Conservation (phyloP, 177 flowering plant genomes). For the Vitis hybrid region DNA sequence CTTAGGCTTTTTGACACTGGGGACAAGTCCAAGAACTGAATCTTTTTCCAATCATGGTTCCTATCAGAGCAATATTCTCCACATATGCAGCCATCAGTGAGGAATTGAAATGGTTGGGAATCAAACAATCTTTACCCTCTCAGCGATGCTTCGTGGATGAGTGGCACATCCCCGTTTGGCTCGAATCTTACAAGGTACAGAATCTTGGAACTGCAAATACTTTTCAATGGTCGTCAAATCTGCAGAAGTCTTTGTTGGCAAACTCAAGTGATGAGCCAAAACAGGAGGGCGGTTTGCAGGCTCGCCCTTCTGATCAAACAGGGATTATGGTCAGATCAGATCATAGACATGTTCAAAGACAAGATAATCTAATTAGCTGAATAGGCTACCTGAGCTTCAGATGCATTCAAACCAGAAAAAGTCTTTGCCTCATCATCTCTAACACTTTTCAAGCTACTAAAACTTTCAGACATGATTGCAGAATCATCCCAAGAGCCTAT, state of each 20-base stretch:
- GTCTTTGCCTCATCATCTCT: constrained; percentile 38
- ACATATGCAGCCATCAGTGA: not conserved
- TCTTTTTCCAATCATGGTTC: too few relatives aligned
- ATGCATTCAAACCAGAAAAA: constrained; percentile 35
- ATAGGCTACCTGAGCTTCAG: constrained; percentile 47
- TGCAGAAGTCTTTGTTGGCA: constrained; percentile 65
- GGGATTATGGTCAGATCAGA: constrained; percentile 1
- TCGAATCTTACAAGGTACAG: constrained; percentile 82
- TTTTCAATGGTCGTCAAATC: constrained; percentile 67
- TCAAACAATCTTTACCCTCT: constrained; percentile 56
- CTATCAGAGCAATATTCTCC: too few relatives aligned
- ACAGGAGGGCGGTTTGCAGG: constrained; percentile 31
- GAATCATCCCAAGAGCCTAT: constrained; percentile 72
- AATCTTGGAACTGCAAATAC: constrained; percentile 60
- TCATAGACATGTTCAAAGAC: not conserved
- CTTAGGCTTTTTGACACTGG: not conserved
- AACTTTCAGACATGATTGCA: constrained; percentile 39
- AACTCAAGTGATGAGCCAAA: constrained; percentile 77
- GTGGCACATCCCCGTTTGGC: constrained; percentile 98
- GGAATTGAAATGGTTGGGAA: not conserved
- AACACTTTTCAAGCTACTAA: constrained; percentile 29
- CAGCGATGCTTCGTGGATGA: constrained; percentile 97
- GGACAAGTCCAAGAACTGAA: too few relatives aligned
- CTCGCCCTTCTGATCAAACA: constrained; percentile 39
- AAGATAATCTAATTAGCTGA: not conserved